Percentiles rank a stretch among this genome's conserved stretches.
Evolutionary conservation across 306 rosid genomes (phyloP).

Genomic region (Bauhinia variegata): DNA sequence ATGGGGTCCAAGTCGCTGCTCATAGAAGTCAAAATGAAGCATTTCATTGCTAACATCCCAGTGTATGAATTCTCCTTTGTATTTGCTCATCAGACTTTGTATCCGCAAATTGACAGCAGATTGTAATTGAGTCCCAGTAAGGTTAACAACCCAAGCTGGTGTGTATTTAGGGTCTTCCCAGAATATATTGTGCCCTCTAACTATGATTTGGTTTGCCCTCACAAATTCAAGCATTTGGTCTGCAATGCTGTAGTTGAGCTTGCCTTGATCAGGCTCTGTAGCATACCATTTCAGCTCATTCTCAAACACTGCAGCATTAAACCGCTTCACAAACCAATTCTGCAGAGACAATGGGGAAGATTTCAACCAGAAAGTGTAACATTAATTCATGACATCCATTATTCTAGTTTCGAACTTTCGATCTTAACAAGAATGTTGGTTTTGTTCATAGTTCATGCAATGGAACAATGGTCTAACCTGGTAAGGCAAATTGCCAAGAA

Average conservation of each 20-base stretch:
- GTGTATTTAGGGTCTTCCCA: conserved; percentile 92
- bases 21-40: conserved; percentile 97
- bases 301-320: conserved; percentile 86
- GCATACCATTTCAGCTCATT: conserved; percentile 96
- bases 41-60: conserved; percentile 97
- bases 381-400: no score
- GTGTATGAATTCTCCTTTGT: conserved; percentile 78
- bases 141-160: conserved; percentile 77
- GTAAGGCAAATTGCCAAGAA: conserved; percentile 75
- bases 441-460: neutral
- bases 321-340: conserved; percentile 83
- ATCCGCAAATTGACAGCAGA: conserved; percentile 68
- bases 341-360: conserved; percentile 22
- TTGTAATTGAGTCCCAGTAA: conserved; percentile 47
- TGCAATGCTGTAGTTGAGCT: conserved; percentile 58
- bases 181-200: conserved; percentile 90
- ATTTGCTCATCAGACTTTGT: conserved; percentile 66
- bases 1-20: conserved; percentile 65
- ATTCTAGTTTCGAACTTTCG: no score
- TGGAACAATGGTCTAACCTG: conserved; percentile 68
- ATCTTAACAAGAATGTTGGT: no score
- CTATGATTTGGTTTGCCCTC: conserved; percentile 63
- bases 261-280: conserved; percentile 82
- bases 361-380: no score
- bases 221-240: conserved; percentile 77